phyloP scores from a whole-genome alignment of 75 land plant species.

The Adiantum capillusveneris region DNA sequence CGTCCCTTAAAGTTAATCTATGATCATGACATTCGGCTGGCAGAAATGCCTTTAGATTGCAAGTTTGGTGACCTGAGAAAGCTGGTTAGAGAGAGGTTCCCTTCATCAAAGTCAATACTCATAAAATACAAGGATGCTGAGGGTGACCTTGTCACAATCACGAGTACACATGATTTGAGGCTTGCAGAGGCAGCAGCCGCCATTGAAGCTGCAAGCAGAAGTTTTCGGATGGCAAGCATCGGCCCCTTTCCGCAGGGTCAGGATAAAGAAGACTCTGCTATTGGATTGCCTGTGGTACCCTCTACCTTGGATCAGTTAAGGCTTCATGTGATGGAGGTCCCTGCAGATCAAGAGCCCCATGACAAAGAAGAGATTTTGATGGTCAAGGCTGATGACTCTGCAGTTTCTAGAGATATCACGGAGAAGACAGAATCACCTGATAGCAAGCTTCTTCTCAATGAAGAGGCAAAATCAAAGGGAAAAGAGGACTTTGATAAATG shows the following conservation, averaged over 20 bases:
- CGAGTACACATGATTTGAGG: conserved; percentile 55
- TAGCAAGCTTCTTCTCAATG: conserved; percentile 10
- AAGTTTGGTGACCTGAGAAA: conserved; percentile 56
- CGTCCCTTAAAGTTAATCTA: conserved; percentile 65
- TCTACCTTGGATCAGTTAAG: conserved; percentile 19
- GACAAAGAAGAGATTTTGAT: conserved; percentile 43
- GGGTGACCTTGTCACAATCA: conserved; percentile 74
- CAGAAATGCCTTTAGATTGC: conserved; percentile 66
- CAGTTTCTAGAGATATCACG: conserved; percentile 17
- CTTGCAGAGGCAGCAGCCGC: conserved; percentile 33
- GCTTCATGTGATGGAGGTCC: conserved; percentile 67
- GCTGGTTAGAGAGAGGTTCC: conserved; percentile 55
- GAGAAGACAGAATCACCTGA: conserved; percentile 11
- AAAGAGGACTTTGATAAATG: conserved; percentile 63
- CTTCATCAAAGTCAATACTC: conserved; percentile 57
- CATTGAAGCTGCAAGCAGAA: too few species aligned
- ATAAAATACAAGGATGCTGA: conserved; percentile 69
- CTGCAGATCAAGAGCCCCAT: conserved; percentile 65
- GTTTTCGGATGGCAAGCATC: background rate
- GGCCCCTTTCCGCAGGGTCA: background rate
- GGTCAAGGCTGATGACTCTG: conserved; percentile 8
- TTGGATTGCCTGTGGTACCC: background rate
- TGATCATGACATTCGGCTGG: conserved; percentile 76
- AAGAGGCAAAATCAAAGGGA: conserved; percentile 19
- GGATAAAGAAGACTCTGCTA: background rate